A percentile compares a stretch with the other conserved stretches of the same genome.
phyloP scores from a whole-genome alignment of 2,329 filamentous ascomycete species.

The Dendrostoma leiphaemia region DNA sequence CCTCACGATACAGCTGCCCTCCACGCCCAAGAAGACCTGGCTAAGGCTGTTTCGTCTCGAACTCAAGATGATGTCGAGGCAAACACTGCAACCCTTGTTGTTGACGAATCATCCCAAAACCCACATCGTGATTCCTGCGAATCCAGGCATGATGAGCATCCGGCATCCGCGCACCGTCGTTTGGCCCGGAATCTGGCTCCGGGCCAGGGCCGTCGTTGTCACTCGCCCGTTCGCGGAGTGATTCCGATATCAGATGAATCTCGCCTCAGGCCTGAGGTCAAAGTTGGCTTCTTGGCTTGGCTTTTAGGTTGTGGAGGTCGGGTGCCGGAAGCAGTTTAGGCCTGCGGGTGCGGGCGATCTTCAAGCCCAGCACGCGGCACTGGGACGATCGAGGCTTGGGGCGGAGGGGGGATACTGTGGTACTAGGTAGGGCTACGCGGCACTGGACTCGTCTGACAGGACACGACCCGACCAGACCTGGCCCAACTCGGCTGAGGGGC shows the following conservation, averaged over 20 bases:
- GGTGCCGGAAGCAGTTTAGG: slow-evolving; percentile 12
- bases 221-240: neutral
- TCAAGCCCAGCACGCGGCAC: no score
- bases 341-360: slow-evolving; percentile 6
- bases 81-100: neutral
- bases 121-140: neutral
- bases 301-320: neutral
- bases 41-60: neutral
- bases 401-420: no score
- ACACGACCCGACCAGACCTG: no score
- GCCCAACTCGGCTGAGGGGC: no score
- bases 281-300: neutral
- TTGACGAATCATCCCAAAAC: neutral
- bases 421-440: no score
- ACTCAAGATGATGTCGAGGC: neutral
- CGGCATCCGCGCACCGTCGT: neutral
- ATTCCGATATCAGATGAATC: neutral
- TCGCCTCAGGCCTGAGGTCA: neutral
- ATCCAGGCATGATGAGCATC: neutral
- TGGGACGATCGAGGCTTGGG: no score
- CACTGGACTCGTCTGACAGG: no score
- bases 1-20: neutral
- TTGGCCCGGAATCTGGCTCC: neutral
- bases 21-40: no score
- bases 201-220: no score